Base-by-base conservation (phyloP, 768 basidiomycete species). In the Nevesoporus exiguus region DNA sequence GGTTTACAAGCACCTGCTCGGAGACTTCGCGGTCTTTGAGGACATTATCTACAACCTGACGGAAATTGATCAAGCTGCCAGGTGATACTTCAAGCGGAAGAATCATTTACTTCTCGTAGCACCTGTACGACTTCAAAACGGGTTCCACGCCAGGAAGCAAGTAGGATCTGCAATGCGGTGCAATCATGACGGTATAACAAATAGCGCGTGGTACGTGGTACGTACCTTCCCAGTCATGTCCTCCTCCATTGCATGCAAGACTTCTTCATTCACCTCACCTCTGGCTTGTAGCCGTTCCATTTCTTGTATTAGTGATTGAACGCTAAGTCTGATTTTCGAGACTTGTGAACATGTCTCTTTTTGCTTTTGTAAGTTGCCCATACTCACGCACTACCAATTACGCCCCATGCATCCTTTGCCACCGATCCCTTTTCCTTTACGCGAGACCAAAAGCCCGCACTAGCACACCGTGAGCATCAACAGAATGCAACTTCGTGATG, bases 91-190 rank as follows among this genome's bases (percentile, higher is more conserved):
- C 21, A n/a, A 27, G 22, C 15, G 36, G 13, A 53, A 22, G 30
- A 42, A 30, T 19, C 7, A 31, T 63, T 46, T 43, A 76, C 82
- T 77, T 91, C 86, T 47, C 93, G 81, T 45, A 96, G 77, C 14
- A 98, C 93, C 63, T 93, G 89, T 21, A 89, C 81, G 39, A 98
- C 93, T 73, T 99, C 97, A 66, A 98, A 84, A 49, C 95, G 84
- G 3, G 95, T 96, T 14, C 96, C 97, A 54, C 94, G 85, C 97
- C 97, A 99, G 24, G 96, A 96, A 7, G 95, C 96, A 27, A 98
- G 84, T 74, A 98, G 81, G 66, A 97, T 93, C 86, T 90, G 56
- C 34, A 43, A 29, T 25, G 15, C 34, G 42, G 40, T 21, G 29
- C 39, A 5, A 27, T 24, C 10, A 3, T 7, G 13, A 14, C 15